A percentile compares a stretch with the other conserved stretches of the same genome.
Evolutionary conservation across 495 filamentous ascomycete species (phyloP).

Genomic region (Penicillium silybi): DNA sequence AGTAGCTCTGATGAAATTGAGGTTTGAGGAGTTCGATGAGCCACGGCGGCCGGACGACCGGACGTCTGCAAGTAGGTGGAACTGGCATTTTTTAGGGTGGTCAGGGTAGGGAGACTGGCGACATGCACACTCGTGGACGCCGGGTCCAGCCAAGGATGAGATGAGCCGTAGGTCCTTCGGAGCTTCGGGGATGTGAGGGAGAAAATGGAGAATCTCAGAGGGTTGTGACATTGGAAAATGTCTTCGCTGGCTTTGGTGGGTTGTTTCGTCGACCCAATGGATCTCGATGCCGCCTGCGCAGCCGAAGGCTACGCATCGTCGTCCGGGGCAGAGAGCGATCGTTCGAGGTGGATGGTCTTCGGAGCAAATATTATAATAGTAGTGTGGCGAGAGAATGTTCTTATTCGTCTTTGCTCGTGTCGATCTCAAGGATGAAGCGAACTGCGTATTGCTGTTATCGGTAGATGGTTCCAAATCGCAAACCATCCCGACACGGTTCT

Average conservation of each 20-base stretch:
- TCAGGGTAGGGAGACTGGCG: slow-evolving; percentile 25
- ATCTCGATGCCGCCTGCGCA: slow-evolving; percentile 65
- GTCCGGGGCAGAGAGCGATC: slow-evolving; percentile 65
- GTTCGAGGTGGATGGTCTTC: slow-evolving; percentile 62
- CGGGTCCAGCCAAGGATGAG: slow-evolving; percentile 56
- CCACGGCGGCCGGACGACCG: slow-evolving; percentile 26
- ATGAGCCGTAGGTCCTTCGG: slow-evolving; percentile 58
- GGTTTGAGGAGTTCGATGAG: slow-evolving; percentile 19
- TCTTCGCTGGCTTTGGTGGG: slow-evolving; percentile 53
- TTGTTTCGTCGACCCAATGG: slow-evolving; percentile 65
- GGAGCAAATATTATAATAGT: slow-evolving; percentile 59
- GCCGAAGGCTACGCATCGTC: slow-evolving; percentile 68
- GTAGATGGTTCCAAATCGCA: slow-evolving; percentile 44
- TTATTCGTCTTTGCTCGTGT: slow-evolving; percentile 8
- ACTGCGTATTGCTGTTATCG: background rate
- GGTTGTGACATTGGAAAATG: slow-evolving; percentile 66
- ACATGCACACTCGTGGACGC: slow-evolving; percentile 31
- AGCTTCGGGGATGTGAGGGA: slow-evolving; percentile 50
- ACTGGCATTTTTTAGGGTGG: slow-evolving; percentile 25
- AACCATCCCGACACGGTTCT: slow-evolving; percentile 60
- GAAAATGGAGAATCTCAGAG: slow-evolving; percentile 63
- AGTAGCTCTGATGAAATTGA: slow-evolving; percentile 36
- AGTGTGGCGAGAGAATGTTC: slow-evolving; percentile 25
- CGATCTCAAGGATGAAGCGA: background rate
- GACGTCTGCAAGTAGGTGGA: slow-evolving; percentile 27